Evolutionary conservation across 306 rosid genomes (phyloP).

Genomic region (Fragaria ananassa): DNA sequence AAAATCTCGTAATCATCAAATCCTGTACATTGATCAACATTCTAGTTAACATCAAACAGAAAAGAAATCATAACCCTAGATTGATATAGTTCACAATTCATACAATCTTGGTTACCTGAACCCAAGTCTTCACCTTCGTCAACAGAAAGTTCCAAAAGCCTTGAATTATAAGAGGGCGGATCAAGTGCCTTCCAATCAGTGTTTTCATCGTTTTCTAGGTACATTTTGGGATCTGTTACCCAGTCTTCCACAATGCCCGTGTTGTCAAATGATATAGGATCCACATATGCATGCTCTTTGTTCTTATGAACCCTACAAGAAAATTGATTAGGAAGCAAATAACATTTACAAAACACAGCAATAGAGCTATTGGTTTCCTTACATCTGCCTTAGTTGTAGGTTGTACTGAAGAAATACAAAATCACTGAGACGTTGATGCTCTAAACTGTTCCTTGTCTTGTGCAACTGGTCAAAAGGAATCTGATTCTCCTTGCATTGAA

Average conservation of each 20-base stretch:
- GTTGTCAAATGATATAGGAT: slow-evolving; percentile 51
- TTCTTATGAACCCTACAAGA: slow-evolving; percentile 36
- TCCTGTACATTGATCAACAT: slow-evolving; percentile 42
- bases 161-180: slow-evolving; percentile 42
- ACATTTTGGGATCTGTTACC: slow-evolving; percentile 43
- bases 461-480: slow-evolving; percentile 46
- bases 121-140: slow-evolving; percentile 60
- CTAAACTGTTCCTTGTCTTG: slow-evolving; percentile 54
- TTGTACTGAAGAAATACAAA: slow-evolving; percentile 57
- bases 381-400: slow-evolving; percentile 33
- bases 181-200: slow-evolving; percentile 59
- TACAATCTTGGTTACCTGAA: slow-evolving; percentile 38
- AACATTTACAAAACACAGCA: not conserved
- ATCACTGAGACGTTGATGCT: slow-evolving; percentile 63
- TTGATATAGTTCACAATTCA: not conserved
- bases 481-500: slow-evolving; percentile 44
- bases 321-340: slow-evolving; percentile 16
- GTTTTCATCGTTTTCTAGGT: slow-evolving; percentile 40
- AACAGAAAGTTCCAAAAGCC: slow-evolving; percentile 47
- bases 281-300: slow-evolving; percentile 47
- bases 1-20: slow-evolving; percentile 67
- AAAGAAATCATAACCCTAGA: not conserved
- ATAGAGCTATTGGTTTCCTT: slow-evolving; percentile 12
- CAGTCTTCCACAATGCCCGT: slow-evolving; percentile 48
- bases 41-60: not conserved